phyloP scores from a whole-genome alignment of 2,329 filamentous ascomycete genomes.

The Xylogone sp. region DNA sequence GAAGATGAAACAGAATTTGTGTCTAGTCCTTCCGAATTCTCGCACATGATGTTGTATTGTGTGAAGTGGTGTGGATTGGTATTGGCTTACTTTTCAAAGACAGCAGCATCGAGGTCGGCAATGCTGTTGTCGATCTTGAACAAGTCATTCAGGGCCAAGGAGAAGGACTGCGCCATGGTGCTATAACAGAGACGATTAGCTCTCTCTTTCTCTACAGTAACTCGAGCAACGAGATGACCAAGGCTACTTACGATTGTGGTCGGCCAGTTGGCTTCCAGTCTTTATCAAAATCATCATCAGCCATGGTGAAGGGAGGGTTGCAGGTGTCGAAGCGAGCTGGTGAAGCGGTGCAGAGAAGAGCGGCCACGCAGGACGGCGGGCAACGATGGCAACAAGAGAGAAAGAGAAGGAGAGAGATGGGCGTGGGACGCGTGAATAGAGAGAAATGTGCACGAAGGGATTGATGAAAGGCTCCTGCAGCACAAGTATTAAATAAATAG shows the following conservation, averaged over 20 bases:
- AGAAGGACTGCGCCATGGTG: conserved; percentile 84
- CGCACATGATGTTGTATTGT: neutral
- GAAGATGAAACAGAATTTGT: too few relatives aligned
- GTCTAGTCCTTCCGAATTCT: too few relatives aligned
- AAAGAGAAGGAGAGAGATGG: too few relatives aligned
- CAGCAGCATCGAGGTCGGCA: conserved; percentile 67
- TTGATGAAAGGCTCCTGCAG: neutral
- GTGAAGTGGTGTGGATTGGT: neutral
- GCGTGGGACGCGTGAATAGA: too few relatives aligned
- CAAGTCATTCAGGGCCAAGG: conserved; percentile 78
- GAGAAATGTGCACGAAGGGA: conserved; percentile 2
- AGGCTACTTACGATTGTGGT: conserved; percentile 89
- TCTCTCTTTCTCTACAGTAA: too few relatives aligned
- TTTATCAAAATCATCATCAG: conserved; percentile 68
- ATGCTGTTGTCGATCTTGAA: conserved; percentile 83
- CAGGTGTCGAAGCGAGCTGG: too few relatives aligned
- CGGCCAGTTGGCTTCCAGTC: conserved; percentile 80
- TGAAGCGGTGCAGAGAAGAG: too few relatives aligned
- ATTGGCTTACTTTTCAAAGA: conserved; percentile 68
- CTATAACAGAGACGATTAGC: conserved; percentile 49
- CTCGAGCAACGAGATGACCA: too few relatives aligned
- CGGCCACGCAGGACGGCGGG: too few relatives aligned
- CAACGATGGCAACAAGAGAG: too few relatives aligned
- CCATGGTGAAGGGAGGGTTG: conserved; percentile 21
- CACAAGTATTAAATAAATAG: neutral